Conservation (phyloP, 306 rosid genomes). For the Quercus berberidifolia region DNA sequence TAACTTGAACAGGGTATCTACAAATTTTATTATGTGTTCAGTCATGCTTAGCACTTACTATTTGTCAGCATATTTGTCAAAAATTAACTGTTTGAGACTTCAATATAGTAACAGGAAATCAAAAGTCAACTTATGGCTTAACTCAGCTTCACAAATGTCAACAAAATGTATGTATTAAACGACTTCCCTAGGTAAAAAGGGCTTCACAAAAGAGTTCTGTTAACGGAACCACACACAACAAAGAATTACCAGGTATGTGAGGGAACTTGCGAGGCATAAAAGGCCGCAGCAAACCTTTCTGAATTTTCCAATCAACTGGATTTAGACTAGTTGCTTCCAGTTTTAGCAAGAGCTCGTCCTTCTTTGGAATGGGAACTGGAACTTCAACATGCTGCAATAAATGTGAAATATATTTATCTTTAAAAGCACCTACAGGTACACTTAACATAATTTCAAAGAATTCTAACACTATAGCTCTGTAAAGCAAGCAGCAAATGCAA, state of each 20-base stretch:
- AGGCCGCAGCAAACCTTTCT: slow-evolving; percentile 46
- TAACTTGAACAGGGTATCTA: no score
- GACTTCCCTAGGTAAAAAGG: no score
- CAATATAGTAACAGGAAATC: no score
- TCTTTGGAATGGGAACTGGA: slow-evolving; percentile 52
- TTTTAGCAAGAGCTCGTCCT: slow-evolving; percentile 52
- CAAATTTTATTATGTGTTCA: no score
- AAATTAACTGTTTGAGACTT: no score
- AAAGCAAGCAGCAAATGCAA: background rate
- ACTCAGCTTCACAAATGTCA: no score
- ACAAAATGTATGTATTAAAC: no score
- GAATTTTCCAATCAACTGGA: slow-evolving; percentile 77
- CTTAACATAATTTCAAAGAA: background rate
- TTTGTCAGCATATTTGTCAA: no score
- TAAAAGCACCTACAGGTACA: background rate
- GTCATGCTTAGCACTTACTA: no score
- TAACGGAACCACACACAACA: background rate
- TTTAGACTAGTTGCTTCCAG: slow-evolving; percentile 61
- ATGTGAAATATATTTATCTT: background rate
- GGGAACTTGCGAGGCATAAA: slow-evolving; percentile 53
- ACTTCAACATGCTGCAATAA: slow-evolving; percentile 65
- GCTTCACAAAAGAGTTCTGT: no score
- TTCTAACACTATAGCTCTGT: background rate
- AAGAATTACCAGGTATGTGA: slow-evolving; percentile 49
- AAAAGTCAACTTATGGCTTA: no score